Evolutionary conservation across 192 early-diverging fungal species (phyloP).

Genomic region (Dissophora globulifera): DNA sequence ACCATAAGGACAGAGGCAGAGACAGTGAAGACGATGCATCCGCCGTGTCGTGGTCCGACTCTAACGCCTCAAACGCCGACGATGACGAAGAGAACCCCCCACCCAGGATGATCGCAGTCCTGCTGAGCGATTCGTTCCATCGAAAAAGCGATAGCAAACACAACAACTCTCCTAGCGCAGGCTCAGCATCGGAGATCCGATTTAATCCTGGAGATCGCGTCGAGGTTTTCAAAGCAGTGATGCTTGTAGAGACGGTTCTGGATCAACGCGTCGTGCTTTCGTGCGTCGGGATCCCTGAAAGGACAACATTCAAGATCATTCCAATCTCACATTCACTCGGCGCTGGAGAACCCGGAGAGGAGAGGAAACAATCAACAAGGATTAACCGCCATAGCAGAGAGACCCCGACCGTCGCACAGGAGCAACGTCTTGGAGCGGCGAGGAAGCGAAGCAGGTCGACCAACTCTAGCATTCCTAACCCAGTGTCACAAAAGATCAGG

Average conservation of each 20-base stretch:
- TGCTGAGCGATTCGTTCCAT: slow-evolving; percentile 1
- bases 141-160: not conserved
- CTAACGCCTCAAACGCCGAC: not conserved
- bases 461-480: no score
- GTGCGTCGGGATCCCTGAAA: slow-evolving; percentile 6
- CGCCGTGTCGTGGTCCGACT: slow-evolving; percentile 10
- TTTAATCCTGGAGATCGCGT: not conserved
- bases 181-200: not conserved
- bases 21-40: not conserved
- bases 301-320: not conserved
- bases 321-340: not conserved
- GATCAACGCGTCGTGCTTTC: not conserved
- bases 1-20: not conserved
- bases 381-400: no score
- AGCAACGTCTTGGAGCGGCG: no score
- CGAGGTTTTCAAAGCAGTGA: not conserved
- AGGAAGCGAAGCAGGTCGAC: not conserved
- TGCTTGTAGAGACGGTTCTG: slow-evolving; percentile 1
- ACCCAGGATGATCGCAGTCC: slow-evolving; percentile 13
- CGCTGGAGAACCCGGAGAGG: no score
- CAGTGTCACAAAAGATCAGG: not conserved
- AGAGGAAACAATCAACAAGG: no score
- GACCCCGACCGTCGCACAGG: no score
- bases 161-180: not conserved
- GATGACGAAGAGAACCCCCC: not conserved